Base-by-base conservation (phyloP, 2,329 filamentous ascomycete genomes). In the Penicillium sp. region DNA sequence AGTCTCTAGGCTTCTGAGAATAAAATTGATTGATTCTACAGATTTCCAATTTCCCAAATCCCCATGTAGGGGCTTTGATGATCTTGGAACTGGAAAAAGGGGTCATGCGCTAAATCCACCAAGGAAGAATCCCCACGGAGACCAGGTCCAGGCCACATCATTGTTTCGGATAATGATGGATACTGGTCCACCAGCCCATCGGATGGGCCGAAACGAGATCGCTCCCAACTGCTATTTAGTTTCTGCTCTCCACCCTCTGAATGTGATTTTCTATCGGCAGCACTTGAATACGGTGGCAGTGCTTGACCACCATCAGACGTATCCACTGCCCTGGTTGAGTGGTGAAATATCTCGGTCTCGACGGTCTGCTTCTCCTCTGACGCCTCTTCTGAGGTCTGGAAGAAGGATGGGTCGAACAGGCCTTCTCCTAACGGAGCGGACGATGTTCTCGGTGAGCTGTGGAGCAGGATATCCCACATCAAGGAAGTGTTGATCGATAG, bases 381-480 rank as follows among this genome's bases (percentile, higher is more conserved):
- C 11, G 48, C 45, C 4, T 61, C 54, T 7, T 57, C 55, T 5
- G 44, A 44, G 29, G 18, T 34, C 7, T 36, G 34, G 34, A 36
- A 36, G 14, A 36, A 36, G 3, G 34, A 36, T n/a, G 34, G 13
- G 14, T 36, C 34, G 13, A 36, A 36, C 2, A 36, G 13, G 7
- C 34, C 34, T 2, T 14, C 34, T 7, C 34, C 9, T 4, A 36
- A 13, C 3, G 34, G 34, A n/a, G 34, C 13, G 34, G 32, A 55
- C 7, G 46, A 32, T n/a, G 21, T 54, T 40, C 48, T 57, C 5
- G 54, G 53, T 24, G 58, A 56, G n/a, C 53, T 60, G 45, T 67
- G 66, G 6, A 62, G 57, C 29, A 70, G 61, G 45, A 70, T 68
- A 22, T 67, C 64, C 67, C 67, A 70, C 67, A 70, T 70, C 27